Conservation (phyloP, 2,329 filamentous ascomycete genomes). For the Fusarium sp. region DNA sequence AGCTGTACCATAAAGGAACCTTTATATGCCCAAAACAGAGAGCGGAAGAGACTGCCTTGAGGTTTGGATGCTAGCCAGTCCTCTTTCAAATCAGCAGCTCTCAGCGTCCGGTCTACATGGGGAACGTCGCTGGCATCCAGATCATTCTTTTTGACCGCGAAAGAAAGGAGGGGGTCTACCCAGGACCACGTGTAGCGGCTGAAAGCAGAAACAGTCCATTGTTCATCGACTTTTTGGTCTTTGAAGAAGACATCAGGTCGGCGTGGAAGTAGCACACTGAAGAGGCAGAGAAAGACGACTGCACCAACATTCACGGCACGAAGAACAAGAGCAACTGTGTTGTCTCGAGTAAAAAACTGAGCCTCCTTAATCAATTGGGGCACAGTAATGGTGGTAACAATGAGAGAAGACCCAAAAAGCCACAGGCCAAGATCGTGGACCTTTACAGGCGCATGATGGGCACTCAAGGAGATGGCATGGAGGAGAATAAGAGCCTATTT, state of each 20-base stretch:
- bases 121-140: conserved; percentile 73
- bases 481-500: conserved; percentile 61
- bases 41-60: conserved; percentile 66
- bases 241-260: conserved; percentile 73
- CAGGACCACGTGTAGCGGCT: conserved; percentile 74
- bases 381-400: conserved; percentile 57
- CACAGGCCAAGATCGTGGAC: conserved; percentile 65
- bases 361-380: conserved; percentile 56
- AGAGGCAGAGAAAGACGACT: conserved; percentile 57
- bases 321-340: conserved; percentile 55
- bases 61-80: conserved; percentile 62
- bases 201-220: conserved; percentile 70
- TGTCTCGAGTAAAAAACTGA: conserved; percentile 46
- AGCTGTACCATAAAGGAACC: conserved; percentile 67
- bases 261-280: conserved; percentile 69
- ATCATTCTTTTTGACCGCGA: conserved; percentile 66
- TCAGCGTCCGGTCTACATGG: conserved; percentile 65
- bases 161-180: conserved; percentile 64
- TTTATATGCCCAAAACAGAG: conserved; percentile 68
- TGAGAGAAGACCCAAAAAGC: conserved; percentile 58
- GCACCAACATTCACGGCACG: conserved; percentile 59
- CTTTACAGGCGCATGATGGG: conserved; percentile 61
- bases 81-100: conserved; percentile 60
- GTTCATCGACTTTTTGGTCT: conserved; percentile 69
- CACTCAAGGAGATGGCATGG: conserved; percentile 62